Evolutionary conservation across 306 rosid genomes (phyloP).

Genomic region (Cucumis melo): DNA sequence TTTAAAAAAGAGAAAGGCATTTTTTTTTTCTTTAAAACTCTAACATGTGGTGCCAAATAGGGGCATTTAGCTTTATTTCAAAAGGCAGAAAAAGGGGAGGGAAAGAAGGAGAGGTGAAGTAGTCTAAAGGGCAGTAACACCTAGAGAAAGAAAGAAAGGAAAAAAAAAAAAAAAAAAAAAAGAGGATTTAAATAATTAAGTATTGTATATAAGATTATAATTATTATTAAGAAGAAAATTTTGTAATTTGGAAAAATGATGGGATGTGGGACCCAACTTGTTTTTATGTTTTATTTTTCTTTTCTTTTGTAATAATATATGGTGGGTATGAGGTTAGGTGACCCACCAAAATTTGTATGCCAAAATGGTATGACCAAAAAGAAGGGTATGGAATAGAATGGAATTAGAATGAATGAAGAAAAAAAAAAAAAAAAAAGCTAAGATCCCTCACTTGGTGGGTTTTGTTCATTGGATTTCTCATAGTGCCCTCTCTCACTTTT

Average conservation of each 20-base stretch:
- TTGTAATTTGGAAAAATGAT: neutral
- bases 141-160: too few species aligned
- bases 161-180: too few species aligned
- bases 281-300: neutral
- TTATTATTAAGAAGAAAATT: neutral
- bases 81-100: neutral
- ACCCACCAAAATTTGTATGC: slow-evolving; percentile 25
- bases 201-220: too few species aligned
- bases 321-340: slow-evolving; percentile 27
- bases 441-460: slow-evolving; percentile 17
- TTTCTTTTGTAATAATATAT: too few species aligned
- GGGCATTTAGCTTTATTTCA: neutral
- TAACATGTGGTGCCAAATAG: neutral
- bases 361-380: slow-evolving; percentile 24
- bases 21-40: neutral
- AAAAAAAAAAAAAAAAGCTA: slow-evolving; percentile 1
- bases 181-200: too few species aligned
- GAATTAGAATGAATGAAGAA: neutral
- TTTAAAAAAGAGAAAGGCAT: neutral
- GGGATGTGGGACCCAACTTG: slow-evolving; percentile 27
- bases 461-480: slow-evolving; percentile 23
- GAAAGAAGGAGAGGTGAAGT: neutral
- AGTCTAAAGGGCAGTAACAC: slow-evolving; percentile 12
- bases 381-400: neutral
- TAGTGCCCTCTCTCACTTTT: too few species aligned